phyloP scores from a whole-genome alignment of 108 stramenopile genomes.

The Pseudonitzschia multistriata region DNA sequence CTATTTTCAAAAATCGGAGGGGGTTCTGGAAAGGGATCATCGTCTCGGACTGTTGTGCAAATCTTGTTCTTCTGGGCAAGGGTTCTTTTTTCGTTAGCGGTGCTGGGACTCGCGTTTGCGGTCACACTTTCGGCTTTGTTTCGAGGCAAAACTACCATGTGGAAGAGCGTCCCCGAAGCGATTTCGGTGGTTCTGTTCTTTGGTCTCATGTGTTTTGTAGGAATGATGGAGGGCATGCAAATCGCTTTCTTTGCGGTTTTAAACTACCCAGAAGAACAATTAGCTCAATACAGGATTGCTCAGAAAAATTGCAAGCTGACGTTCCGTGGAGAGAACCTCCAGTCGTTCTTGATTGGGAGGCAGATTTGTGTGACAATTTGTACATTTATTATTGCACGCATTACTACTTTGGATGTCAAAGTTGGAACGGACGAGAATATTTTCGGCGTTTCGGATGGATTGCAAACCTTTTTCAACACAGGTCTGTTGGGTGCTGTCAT shows the following conservation, averaged over 20 bases:
- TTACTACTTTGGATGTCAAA: constrained; percentile 34
- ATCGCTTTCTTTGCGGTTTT: constrained; percentile 60
- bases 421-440: constrained; percentile 34
- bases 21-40: constrained; percentile 17
- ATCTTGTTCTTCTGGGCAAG: constrained; percentile 46
- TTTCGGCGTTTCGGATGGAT: constrained; percentile 42
- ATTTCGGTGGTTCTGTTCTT: constrained; percentile 48
- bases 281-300: constrained; percentile 37
- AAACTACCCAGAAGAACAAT: constrained; percentile 50
- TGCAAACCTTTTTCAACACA: constrained; percentile 52
- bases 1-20: constrained; percentile 40
- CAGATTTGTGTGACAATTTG: constrained; percentile 47
- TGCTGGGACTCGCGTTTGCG: constrained; percentile 55
- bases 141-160: constrained; percentile 43
- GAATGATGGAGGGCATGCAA: constrained; percentile 61
- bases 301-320: constrained; percentile 44
- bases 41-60: constrained; percentile 5
- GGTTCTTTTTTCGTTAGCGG: constrained; percentile 35
- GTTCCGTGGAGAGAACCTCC: constrained; percentile 24
- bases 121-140: constrained; percentile 48
- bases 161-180: constrained; percentile 28
- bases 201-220: constrained; percentile 44
- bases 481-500: constrained; percentile 58
- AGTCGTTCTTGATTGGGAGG: constrained; percentile 47
- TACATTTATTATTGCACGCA: constrained; percentile 49